Percentiles rank a stretch among this genome's conserved stretches.
These are phyloP conservation scores for Colletotrichum musicola DNA, from an alignment of 2,329 filamentous ascomycete species.

Conservation along the genomic window DNA sequence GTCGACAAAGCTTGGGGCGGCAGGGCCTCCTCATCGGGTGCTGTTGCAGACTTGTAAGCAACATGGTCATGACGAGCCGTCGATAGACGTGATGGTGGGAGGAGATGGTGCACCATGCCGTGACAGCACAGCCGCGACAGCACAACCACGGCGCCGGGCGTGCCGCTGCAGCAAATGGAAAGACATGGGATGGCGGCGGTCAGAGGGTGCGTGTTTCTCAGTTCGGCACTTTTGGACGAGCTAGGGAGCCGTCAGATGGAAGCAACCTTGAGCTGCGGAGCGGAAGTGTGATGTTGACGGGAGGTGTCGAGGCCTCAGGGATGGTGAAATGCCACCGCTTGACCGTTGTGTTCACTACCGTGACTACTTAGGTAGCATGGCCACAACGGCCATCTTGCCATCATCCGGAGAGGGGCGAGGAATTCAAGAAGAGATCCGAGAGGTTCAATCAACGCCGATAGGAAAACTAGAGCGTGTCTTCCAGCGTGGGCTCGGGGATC, in stretches of 20 bases:
- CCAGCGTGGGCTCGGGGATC: slow-evolving; percentile 31
- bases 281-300: slow-evolving; percentile 7
- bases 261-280: slow-evolving; percentile 18
- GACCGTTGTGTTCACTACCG: no score
- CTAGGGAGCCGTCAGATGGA: slow-evolving; percentile 15
- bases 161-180: slow-evolving; percentile 9
- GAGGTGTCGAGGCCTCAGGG: slow-evolving; percentile 1
- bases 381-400: neutral
- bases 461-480: slow-evolving; percentile 16
- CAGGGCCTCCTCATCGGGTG: slow-evolving; percentile 8
- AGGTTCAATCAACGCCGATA: neutral
- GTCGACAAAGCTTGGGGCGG: slow-evolving; percentile 12
- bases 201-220: slow-evolving; percentile 3
- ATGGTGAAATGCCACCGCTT: slow-evolving; percentile 23
- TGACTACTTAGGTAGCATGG: neutral
- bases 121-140: slow-evolving; percentile 21
- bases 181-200: slow-evolving; percentile 21
- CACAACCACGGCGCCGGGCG: slow-evolving; percentile 9
- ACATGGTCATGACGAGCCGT: slow-evolving; percentile 9
- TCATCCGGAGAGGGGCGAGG: neutral
- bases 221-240: slow-evolving; percentile 27
- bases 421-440: neutral
- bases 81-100: neutral
- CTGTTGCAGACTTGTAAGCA: neutral
- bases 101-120: slow-evolving; percentile 3